Percentiles rank a stretch among this genome's conserved stretches.
Conservation (phyloP, 1,284 basidiomycete genomes). For the Ceratobasidium sp. region DNA sequence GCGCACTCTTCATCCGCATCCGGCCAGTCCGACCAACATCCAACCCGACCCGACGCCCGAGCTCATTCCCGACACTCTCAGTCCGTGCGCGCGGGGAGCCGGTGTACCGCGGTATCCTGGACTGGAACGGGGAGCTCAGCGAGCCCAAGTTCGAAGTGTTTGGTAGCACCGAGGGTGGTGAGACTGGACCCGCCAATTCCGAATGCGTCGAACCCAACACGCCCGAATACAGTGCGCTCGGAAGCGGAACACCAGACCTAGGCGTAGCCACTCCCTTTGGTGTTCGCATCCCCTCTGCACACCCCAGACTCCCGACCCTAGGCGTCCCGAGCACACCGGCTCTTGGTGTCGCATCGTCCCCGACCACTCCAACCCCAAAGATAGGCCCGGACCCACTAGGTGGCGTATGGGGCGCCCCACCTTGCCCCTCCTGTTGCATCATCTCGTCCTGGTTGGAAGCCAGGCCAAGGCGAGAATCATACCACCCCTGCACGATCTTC, state of each 20-base stretch:
- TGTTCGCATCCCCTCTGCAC: not conserved
- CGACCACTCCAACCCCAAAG: too few species aligned
- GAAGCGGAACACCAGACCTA: not conserved
- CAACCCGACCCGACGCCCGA: not conserved
- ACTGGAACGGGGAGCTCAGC: constrained; percentile 17
- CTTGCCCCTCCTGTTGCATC: not conserved
- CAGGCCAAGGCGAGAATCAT: not conserved
- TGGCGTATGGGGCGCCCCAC: constrained; percentile 10
- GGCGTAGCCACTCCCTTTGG: constrained; percentile 3
- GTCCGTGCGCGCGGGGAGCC: constrained; percentile 19
- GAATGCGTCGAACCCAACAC: constrained; percentile 4
- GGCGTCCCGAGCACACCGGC: not conserved
- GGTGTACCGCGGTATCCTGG: constrained; percentile 31
- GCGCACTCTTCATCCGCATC: constrained; percentile 23
- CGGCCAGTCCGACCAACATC: not conserved
- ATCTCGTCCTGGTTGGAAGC: too few species aligned
- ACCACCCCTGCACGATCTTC: constrained; percentile 25
- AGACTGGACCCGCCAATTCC: not conserved
- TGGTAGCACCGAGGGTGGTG: not conserved
- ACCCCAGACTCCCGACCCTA: not conserved
- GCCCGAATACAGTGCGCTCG: not conserved
- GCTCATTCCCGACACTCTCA: not conserved
- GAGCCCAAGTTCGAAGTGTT: not conserved
- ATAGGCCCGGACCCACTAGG: not conserved
- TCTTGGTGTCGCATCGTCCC: not conserved